Evolutionary conservation across 2,329 filamentous ascomycete genomes (phyloP).

Genomic region (Amauroascus niger): DNA sequence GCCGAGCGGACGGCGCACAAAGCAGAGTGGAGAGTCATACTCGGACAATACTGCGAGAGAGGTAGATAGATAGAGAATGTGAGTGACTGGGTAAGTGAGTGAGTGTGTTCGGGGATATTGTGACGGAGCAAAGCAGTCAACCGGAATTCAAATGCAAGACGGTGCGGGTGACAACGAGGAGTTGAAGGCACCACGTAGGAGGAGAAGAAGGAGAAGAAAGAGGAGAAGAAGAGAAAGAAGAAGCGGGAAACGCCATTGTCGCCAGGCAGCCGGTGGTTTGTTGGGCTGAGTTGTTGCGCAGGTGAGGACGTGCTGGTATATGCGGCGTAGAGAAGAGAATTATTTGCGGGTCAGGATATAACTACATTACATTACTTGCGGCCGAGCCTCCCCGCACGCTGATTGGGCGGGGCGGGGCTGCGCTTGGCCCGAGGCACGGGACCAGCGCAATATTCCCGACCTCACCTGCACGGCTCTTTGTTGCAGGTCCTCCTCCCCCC

Average conservation of each 20-base stretch:
- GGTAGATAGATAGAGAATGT: too few relatives aligned
- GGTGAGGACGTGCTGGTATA: constrained; percentile 33
- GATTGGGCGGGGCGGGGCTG: too few relatives aligned
- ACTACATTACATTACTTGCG: too few relatives aligned
- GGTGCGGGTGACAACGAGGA: not conserved
- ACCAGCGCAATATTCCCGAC: too few relatives aligned
- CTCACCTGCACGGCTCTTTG: not conserved
- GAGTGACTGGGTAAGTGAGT: too few relatives aligned
- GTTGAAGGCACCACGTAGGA: constrained; percentile 2
- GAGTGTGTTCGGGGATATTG: not conserved
- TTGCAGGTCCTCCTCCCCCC: too few relatives aligned
- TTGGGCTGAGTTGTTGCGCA: too few relatives aligned
- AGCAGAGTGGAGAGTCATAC: constrained; percentile 7
- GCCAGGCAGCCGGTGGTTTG: too few relatives aligned
- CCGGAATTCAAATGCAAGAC: not conserved
- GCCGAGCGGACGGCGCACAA: not conserved
- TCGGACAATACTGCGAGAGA: too few relatives aligned
- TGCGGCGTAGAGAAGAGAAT: constrained; percentile 38
- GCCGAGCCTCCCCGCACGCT: too few relatives aligned
- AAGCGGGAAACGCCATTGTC: constrained; percentile 10
- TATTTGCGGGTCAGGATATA: constrained; percentile 11
- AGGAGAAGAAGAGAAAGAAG: too few relatives aligned
- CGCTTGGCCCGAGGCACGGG: too few relatives aligned
- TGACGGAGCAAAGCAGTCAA: not conserved
- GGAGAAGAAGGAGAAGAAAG: not conserved